These are phyloP conservation scores for Colletotrichum sp. DNA, from an alignment of 2,329 filamentous ascomycete species.

Conservation along the genomic window DNA sequence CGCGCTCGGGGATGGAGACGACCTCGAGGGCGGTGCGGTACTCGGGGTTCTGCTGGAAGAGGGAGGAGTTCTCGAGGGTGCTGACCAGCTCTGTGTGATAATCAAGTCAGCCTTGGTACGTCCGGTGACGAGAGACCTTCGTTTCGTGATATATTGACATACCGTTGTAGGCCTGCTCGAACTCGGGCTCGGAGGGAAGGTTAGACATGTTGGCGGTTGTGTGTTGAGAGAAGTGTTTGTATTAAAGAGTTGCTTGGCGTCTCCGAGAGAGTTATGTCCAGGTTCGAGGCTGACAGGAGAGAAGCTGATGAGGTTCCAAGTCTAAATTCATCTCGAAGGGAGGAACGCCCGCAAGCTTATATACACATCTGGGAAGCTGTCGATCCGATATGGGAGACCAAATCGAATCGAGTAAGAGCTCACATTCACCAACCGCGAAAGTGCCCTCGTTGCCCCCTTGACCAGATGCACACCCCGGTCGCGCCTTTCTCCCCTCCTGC, in stretches of 20 bases:
- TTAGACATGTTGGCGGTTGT: conserved; percentile 70
- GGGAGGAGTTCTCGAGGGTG: conserved; percentile 90
- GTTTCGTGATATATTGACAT: conserved; percentile 32
- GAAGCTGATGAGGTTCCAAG: conserved; percentile 12
- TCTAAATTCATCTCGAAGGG: neutral
- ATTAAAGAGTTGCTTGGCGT: neutral
- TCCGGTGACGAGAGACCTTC: neutral
- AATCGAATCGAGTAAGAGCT: conserved; percentile 19
- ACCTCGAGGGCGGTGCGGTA: conserved; percentile 91
- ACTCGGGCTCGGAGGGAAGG: conserved; percentile 89
- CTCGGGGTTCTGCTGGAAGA: conserved; percentile 94
- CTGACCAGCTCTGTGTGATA: conserved; percentile 78
- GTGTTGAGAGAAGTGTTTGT: neutral
- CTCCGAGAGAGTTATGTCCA: neutral
- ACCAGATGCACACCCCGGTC: neutral
- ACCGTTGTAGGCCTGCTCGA: conserved; percentile 98
- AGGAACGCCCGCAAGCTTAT: conserved; percentile 20
- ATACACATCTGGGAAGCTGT: conserved; percentile 4
- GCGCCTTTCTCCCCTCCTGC: neutral
- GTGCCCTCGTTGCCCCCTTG: neutral
- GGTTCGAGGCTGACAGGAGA: neutral
- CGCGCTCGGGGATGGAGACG: conserved; percentile 88
- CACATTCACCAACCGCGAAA: conserved; percentile 4
- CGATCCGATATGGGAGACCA: conserved; percentile 3
- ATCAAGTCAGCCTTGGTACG: conserved; percentile 23